phyloP scores from a whole-genome alignment of 1,139 yeast genomes.

The Blastobotrys raffinosifermentans region DNA sequence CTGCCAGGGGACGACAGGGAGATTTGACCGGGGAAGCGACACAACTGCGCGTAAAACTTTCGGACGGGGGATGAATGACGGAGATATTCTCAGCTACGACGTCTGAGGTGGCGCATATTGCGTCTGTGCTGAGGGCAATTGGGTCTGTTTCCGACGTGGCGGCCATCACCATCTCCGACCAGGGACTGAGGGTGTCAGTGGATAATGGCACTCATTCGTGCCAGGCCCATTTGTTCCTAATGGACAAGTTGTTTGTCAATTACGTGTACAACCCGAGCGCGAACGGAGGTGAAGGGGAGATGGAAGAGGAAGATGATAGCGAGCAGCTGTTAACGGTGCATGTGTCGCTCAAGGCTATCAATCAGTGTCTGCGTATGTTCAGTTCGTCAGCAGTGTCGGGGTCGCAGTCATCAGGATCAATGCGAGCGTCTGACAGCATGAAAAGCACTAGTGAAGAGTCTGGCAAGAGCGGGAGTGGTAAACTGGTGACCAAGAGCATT shows the following conservation, averaged over 20 bases:
- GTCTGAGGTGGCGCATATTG: slow-evolving; percentile 23
- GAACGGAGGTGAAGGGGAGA: slow-evolving; percentile 5
- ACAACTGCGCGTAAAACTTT: too few species aligned
- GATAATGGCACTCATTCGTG: slow-evolving; percentile 24
- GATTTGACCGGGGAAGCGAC: too few species aligned
- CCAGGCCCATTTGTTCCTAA: slow-evolving; percentile 26
- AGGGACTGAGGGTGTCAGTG: slow-evolving; percentile 27
- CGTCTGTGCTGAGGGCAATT: slow-evolving; percentile 25
- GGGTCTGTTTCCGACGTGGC: slow-evolving; percentile 22
- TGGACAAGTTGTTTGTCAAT: slow-evolving; percentile 20
- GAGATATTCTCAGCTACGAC: slow-evolving; percentile 27
- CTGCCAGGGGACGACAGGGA: too few species aligned
- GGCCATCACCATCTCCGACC: slow-evolving; percentile 23
- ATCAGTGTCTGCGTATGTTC: slow-evolving; percentile 27
- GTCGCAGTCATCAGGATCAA: slow-evolving; percentile 2
- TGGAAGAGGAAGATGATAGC: slow-evolving; percentile 15
- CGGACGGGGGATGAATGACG: too few species aligned
- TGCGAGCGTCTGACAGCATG: too few species aligned
- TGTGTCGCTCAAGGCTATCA: slow-evolving; percentile 24
- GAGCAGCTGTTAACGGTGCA: slow-evolving; percentile 15
- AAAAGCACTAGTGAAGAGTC: slow-evolving; percentile 1
- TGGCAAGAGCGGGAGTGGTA: neutral
- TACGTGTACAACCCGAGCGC: slow-evolving; percentile 18
- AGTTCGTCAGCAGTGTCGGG: slow-evolving; percentile 10
- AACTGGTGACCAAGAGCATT: slow-evolving; percentile 4